These are phyloP conservation scores for Arabidopsis thaliana DNA, from an alignment of 345 rosid genomes.

Conservation along the genomic window TAIR10.1 NC_003071.7:8949001-8949500, in stretches of 20 bases:
- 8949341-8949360: conserved; percentile 39
- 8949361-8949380: not conserved
- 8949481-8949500: not conserved
- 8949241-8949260: conserved; percentile 6
- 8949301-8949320: not conserved
- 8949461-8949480: not conserved
- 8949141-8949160: conserved; percentile 59
- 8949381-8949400: conserved; percentile 30
- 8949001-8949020: conserved; percentile 68
- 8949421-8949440: not conserved
- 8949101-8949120: conserved; percentile 56
- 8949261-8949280: conserved; percentile 20
- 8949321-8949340: conserved; percentile 28
- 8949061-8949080: conserved; percentile 67
- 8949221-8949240: conserved; percentile 19
- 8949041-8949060: conserved; percentile 38
- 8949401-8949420: conserved; percentile 1
- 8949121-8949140: conserved; percentile 48
- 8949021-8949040: conserved; percentile 46
- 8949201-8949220: not conserved
- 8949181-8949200: conserved; percentile 30
- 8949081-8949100: conserved; percentile 71
- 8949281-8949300: conserved; percentile 39
- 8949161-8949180: conserved; percentile 50
- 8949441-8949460: not conserved